phyloP scores from a whole-genome alignment of 83 land plant species.

The Larix sibirica region DNA sequence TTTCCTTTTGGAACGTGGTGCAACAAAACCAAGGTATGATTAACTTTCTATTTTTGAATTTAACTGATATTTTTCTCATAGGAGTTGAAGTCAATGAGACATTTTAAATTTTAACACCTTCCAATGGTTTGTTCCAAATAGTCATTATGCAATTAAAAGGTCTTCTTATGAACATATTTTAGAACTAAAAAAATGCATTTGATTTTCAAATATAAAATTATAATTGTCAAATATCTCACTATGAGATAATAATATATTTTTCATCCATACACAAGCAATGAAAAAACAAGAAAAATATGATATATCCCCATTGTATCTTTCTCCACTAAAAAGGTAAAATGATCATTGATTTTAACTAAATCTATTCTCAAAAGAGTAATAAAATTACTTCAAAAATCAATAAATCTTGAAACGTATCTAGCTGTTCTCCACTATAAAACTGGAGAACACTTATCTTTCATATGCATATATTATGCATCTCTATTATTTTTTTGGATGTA shows the following conservation, averaged over 20 bases:
- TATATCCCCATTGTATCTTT: neutral
- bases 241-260: neutral
- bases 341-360: neutral
- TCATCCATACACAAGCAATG: neutral
- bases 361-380: too few species aligned
- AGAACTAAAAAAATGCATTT: neutral
- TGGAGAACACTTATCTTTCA: too few species aligned
- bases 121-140: neutral
- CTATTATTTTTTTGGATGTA: too few species aligned
- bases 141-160: neutral
- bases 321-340: neutral
- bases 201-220: too few species aligned
- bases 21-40: conserved; percentile 89
- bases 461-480: too few species aligned
- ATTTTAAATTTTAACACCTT: neutral
- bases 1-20: conserved; percentile 88
- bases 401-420: neutral
- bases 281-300: too few species aligned
- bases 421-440: too few species aligned
- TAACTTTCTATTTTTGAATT: neutral
- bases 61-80: too few species aligned
- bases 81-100: too few species aligned
- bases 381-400: neutral
- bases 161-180: neutral
- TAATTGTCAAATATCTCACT: neutral